Percentiles rank a stretch among this genome's conserved stretches.
Conservation (phyloP, 1,284 basidiomycete genomes). For the Cryptococcus sp. region DNA sequence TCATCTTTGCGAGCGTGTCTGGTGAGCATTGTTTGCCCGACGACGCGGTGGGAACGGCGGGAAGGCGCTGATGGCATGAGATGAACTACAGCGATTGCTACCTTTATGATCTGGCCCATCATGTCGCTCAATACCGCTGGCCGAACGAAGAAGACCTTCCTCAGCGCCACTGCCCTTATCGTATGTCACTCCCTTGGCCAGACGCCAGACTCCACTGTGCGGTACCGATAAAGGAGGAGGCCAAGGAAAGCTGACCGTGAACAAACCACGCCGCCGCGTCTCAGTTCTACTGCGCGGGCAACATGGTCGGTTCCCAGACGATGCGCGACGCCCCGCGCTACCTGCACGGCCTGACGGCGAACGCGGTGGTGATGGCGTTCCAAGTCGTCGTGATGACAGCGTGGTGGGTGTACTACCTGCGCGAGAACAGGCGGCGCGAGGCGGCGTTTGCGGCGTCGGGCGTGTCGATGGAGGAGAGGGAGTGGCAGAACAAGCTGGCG, state of each 20-base stretch:
- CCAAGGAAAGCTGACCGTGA: no score
- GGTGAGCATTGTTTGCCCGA: conserved; percentile 1
- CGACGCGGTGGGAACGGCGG: no score
- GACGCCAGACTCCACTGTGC: no score
- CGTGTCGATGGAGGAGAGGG: conserved; percentile 20
- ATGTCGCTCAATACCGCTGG: conserved; percentile 32
- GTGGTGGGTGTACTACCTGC: conserved; percentile 28
- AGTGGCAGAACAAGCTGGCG: conserved; percentile 20
- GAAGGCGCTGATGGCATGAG: not conserved
- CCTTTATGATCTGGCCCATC: conserved; percentile 36
- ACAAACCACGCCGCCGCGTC: no score
- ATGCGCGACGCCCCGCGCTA: conserved; percentile 28
- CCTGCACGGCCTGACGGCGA: conserved; percentile 16
- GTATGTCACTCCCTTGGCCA: not conserved
- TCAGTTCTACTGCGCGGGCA: conserved; percentile 29
- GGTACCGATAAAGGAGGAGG: no score
- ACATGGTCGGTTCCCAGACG: conserved; percentile 27
- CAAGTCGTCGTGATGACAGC: conserved; percentile 14
- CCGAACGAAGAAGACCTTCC: conserved; percentile 32
- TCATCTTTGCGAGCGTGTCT: conserved; percentile 19
- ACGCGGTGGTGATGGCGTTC: conserved; percentile 17
- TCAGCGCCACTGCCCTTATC: conserved; percentile 16
- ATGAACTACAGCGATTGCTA: conserved; percentile 9
- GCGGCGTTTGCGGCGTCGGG: conserved; percentile 20
- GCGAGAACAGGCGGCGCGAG: conserved; percentile 24